Percentiles rank a stretch among this genome's conserved stretches.
phyloP scores from a whole-genome alignment of 257 asterid genomes.

The Ilex asprella region DNA sequence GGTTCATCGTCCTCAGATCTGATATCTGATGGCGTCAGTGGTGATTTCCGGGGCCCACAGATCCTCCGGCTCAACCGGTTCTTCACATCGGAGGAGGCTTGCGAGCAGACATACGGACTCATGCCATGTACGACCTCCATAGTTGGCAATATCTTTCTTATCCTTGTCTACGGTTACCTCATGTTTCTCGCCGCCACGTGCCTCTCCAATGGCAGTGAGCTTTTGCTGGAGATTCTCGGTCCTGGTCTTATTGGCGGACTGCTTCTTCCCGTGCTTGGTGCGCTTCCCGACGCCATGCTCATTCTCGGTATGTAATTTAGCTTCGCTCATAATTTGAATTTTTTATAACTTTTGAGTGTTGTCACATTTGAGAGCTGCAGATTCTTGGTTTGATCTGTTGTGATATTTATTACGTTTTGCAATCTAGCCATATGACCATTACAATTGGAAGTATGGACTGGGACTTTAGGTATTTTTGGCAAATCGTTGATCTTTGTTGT shows the following conservation, averaged over 20 bases:
- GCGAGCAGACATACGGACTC: constrained; percentile 86
- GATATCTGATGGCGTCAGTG: constrained; percentile 35
- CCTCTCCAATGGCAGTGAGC: constrained; percentile 75
- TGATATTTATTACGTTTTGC: too few relatives aligned
- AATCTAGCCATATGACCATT: too few relatives aligned
- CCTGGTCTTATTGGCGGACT: constrained; percentile 91
- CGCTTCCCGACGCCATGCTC: constrained; percentile 95
- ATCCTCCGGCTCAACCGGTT: constrained; percentile 30
- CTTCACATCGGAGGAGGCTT: constrained; percentile 40
- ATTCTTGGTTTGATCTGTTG: background rate
- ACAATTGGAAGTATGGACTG: too few relatives aligned
- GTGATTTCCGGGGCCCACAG: background rate
- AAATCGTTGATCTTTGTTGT: too few relatives aligned
- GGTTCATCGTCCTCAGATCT: constrained; percentile 32
- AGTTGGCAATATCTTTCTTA: constrained; percentile 62
- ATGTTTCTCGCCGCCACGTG: constrained; percentile 78
- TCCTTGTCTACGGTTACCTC: constrained; percentile 68
- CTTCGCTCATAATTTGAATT: background rate
- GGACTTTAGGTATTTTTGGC: too few relatives aligned
- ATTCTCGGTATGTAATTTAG: constrained; percentile 46
- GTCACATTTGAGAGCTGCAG: background rate
- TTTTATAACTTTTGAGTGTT: background rate
- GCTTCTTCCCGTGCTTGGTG: constrained; percentile 81
- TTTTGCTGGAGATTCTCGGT: constrained; percentile 80
- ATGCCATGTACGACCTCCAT: constrained; percentile 75